Evolutionary conservation across 2,329 filamentous ascomycete species (phyloP).

Genomic region (Hawksworthiomyces lignivorus): DNA sequence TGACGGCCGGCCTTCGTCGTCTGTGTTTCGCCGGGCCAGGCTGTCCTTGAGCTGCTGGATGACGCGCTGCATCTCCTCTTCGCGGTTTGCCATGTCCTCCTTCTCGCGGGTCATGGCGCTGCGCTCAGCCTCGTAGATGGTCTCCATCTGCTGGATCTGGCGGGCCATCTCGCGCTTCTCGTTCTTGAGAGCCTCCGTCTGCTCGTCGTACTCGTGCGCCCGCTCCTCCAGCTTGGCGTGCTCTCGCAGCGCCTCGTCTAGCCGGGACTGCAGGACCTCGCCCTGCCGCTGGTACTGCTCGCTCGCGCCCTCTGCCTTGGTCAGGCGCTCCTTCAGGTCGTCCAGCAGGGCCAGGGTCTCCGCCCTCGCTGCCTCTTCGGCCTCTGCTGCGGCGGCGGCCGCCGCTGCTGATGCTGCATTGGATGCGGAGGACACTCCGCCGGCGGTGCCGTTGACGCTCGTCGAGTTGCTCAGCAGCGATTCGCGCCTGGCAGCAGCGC

Average conservation of each 20-base stretch:
- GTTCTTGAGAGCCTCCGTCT: conserved; percentile 70
- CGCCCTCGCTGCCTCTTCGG: conserved; percentile 66
- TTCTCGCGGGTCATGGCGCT: conserved; percentile 84
- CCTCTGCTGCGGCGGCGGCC: conserved; percentile 25
- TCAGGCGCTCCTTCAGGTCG: conserved; percentile 74
- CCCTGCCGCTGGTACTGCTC: conserved; percentile 79
- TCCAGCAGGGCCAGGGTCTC: conserved; percentile 73
- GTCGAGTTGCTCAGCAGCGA: conserved; percentile 32
- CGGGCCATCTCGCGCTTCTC: conserved; percentile 78
- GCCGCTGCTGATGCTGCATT: conserved; percentile 31
- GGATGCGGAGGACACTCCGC: conserved; percentile 17
- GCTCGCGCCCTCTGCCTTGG: conserved; percentile 68
- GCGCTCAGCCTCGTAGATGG: conserved; percentile 85
- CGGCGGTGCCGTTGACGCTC: background rate
- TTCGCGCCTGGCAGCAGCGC: conserved; percentile 53
- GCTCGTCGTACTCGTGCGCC: conserved; percentile 78
- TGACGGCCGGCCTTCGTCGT: conserved; percentile 50
- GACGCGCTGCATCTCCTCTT: conserved; percentile 84
- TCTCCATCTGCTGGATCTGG: conserved; percentile 84
- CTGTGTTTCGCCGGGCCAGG: conserved; percentile 63
- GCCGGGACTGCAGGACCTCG: conserved; percentile 73
- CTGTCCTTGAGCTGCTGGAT: conserved; percentile 90
- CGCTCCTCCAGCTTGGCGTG: conserved; percentile 83
- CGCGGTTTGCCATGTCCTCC: conserved; percentile 73
- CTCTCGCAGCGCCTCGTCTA: conserved; percentile 79